Evolutionary conservation across 805 yeast species (phyloP).

Genomic region (Cyberlindnera subsufficiens): DNA sequence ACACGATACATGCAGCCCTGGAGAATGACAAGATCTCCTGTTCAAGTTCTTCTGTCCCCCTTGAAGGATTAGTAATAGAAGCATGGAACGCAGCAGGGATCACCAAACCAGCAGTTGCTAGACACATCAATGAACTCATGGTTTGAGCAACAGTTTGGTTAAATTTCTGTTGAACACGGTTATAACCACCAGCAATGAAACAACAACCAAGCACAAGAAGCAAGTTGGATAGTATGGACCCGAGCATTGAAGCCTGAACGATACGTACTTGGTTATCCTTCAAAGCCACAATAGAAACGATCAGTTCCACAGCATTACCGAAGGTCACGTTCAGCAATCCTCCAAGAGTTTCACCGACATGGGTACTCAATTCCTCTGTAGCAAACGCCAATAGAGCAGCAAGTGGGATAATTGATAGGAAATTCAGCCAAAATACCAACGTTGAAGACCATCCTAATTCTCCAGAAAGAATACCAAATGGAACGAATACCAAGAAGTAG

Average conservation of each 20-base stretch:
- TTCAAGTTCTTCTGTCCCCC: constrained; percentile 29
- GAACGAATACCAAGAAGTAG: constrained; percentile 75
- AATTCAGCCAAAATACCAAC: constrained; percentile 65
- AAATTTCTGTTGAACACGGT: constrained; percentile 79
- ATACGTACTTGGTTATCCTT: constrained; percentile 81
- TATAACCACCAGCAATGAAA: constrained; percentile 87
- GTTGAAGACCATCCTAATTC: constrained; percentile 46
- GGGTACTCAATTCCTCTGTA: constrained; percentile 85
- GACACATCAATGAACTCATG: constrained; percentile 89
- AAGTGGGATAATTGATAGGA: constrained; percentile 85
- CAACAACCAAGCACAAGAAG: constrained; percentile 93
- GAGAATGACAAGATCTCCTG: constrained; percentile 63
- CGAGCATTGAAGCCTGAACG: constrained; percentile 97
- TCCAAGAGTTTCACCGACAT: constrained; percentile 88
- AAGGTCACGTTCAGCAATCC: constrained; percentile 94
- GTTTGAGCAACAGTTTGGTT: constrained; percentile 98
- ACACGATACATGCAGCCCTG: constrained; percentile 77
- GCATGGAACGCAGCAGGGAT: constrained; percentile 97
- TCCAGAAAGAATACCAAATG: constrained; percentile 80
- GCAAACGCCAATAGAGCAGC: constrained; percentile 89
- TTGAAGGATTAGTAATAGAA: constrained; percentile 41
- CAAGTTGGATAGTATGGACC: constrained; percentile 84
- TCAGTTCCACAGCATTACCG: constrained; percentile 96
- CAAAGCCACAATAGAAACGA: constrained; percentile 88
- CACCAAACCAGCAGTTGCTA: constrained; percentile 81